phyloP scores from a whole-genome alignment of 2,329 filamentous ascomycete species.

The Aspergillus felis region DNA sequence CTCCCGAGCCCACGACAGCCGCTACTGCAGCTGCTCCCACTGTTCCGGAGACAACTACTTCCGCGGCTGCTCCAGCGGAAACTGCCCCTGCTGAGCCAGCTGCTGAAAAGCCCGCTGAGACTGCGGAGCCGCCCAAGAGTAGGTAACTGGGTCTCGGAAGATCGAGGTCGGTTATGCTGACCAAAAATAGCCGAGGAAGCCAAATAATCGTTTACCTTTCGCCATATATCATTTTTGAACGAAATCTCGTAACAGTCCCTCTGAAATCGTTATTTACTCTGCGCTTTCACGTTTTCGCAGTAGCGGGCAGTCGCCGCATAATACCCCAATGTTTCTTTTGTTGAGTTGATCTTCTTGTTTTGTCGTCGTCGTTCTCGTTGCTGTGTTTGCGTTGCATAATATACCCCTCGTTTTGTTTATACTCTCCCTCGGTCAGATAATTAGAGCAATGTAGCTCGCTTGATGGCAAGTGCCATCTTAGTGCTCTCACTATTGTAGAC shows the following conservation, averaged over 20 bases:
- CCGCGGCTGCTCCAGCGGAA: not conserved
- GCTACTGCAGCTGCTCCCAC: constrained; percentile 2
- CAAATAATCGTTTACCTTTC: not conserved
- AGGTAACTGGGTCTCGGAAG: not conserved
- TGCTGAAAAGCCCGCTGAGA: constrained; percentile 11
- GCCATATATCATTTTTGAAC: not conserved
- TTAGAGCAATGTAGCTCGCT: not conserved
- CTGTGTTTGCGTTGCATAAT: constrained; percentile 4
- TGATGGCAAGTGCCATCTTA: not conserved
- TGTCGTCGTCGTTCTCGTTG: not conserved
- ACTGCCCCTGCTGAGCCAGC: not conserved
- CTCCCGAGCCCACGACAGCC: not conserved
- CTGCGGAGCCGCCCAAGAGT: constrained; percentile 8
- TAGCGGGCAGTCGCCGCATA: constrained; percentile 3
- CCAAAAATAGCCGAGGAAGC: constrained; percentile 4
- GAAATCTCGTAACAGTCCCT: not conserved
- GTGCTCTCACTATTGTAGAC: not conserved
- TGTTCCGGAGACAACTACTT: constrained; percentile 7
- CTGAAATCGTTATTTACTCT: not conserved
- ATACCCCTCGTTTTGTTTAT: constrained; percentile 7
- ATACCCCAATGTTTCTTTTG: not conserved
- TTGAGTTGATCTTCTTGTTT: not conserved
- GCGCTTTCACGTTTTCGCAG: not conserved
- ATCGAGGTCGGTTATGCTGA: constrained; percentile 3
- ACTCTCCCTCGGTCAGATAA: constrained; percentile 11